Evolutionary conservation across 2,329 filamentous ascomycete species (phyloP).

Genomic region (Hypoxylon sp.): DNA sequence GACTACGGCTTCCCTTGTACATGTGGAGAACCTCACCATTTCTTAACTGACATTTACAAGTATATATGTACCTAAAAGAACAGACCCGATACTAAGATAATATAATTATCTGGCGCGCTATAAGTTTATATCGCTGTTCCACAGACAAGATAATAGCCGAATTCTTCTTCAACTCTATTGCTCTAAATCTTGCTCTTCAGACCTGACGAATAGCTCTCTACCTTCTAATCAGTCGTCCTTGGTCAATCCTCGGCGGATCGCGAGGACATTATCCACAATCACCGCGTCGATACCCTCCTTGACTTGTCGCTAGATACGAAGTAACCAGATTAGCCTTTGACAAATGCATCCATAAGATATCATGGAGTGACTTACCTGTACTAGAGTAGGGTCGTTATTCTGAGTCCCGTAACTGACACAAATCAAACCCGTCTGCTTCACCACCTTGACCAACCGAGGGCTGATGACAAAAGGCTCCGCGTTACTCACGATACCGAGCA

Average conservation of each 20-base stretch:
- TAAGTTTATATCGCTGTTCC: slow-evolving; percentile 7
- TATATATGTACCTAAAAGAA: background rate
- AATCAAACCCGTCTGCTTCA: slow-evolving; percentile 93
- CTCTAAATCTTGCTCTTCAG: background rate
- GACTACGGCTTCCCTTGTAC: background rate
- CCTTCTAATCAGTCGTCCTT: slow-evolving; percentile 43
- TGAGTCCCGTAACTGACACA: slow-evolving; percentile 93
- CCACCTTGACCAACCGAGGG: slow-evolving; percentile 87
- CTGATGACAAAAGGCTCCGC: slow-evolving; percentile 90
- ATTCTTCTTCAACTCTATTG: background rate
- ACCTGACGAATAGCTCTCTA: background rate
- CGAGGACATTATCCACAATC: slow-evolving; percentile 94
- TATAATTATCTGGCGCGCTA: background rate
- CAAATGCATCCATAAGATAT: slow-evolving; percentile 9
- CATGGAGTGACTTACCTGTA: slow-evolving; percentile 73
- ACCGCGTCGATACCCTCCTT: slow-evolving; percentile 97
- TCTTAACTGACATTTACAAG: background rate
- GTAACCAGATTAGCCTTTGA: slow-evolving; percentile 13
- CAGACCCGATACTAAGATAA: no score
- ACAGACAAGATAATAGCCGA: background rate
- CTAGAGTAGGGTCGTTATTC: slow-evolving; percentile 89
- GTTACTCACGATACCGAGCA: slow-evolving; percentile 91
- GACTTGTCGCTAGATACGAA: slow-evolving; percentile 77
- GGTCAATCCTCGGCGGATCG: slow-evolving; percentile 90
- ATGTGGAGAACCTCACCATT: slow-evolving; percentile 1